Base-by-base conservation (phyloP, 2,329 filamentous ascomycete genomes). In the Magnaporthiopsis poae region DNA sequence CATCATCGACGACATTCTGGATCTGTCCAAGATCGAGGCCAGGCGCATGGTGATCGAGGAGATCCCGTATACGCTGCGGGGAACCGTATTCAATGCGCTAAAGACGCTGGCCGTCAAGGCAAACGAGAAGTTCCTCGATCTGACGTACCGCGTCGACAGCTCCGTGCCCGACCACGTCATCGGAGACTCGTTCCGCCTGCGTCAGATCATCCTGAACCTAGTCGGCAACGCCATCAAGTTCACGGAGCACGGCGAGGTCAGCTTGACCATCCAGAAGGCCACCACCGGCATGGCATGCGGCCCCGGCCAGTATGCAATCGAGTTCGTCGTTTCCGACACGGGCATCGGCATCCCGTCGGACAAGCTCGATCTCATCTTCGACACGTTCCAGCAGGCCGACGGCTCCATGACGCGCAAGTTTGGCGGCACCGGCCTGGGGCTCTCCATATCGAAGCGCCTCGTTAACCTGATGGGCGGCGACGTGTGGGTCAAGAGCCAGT, bases 141-240 rank as follows among this genome's bases (percentile, higher is more conserved):
- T 98, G 67, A 95, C 92, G 15, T 97, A 97, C 77, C 89, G 93
- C 73, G 93, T 98, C 66, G 93, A 96, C 76, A 93, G 89, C 76
- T 91, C 91, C 3, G 92, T 98, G 60, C 94, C 94, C 4, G 94
- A 98, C 76, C 93, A 96, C 75, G 92, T 98, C 60, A 89, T 97
- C 69, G 95, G 95, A 69, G 95, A 99, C 76, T 96, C 93, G 1
- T 98, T 97, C 89, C 90, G 95, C 77, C 81, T 98, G 67, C 88
- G 94, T 69, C 95, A 99, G 78, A 96, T 99, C 72, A 97, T 98
- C 69, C 85, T 98, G 67, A 99, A 99, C 78, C 82, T 99, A 67
- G 94, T 98, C 66, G 95, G 95, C 74, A 99, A 99, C 74, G 94
- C 95, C 66, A 97, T 99, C 82, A 99, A 99, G 76, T 99, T 99